Evolutionary conservation across 2,329 filamentous ascomycete species (phyloP).

Genomic region (Penicillium sp.): DNA sequence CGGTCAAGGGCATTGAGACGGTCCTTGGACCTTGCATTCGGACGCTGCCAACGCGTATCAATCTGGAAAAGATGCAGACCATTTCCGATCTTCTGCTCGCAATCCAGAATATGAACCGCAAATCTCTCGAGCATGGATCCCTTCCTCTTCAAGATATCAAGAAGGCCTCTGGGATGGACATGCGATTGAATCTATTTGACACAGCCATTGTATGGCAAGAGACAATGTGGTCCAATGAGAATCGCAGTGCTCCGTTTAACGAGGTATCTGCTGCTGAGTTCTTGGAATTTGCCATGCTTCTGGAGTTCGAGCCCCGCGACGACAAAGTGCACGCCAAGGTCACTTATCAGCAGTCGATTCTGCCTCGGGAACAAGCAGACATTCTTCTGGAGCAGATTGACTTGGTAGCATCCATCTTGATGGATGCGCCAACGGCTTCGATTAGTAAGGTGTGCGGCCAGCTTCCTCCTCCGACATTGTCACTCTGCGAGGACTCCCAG

Average conservation of each 20-base stretch:
- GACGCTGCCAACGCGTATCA: constrained; percentile 65
- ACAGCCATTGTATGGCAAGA: constrained; percentile 81
- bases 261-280: constrained; percentile 61
- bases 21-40: constrained; percentile 75
- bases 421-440: constrained; percentile 32
- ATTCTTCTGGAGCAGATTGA: constrained; percentile 59
- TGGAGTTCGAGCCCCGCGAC: constrained; percentile 65
- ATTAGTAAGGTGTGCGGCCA: constrained; percentile 29
- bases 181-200: constrained; percentile 60
- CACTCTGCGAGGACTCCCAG: constrained; percentile 46
- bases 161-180: constrained; percentile 50
- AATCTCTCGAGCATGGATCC: constrained; percentile 57
- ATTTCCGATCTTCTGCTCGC: constrained; percentile 57
- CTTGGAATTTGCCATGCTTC: constrained; percentile 67
- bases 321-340: constrained; percentile 47
- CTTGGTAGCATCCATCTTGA: constrained; percentile 44
- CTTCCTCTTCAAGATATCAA: constrained; percentile 66
- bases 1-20: constrained; percentile 62
- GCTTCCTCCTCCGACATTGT: constrained; percentile 38
- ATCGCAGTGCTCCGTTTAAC: constrained; percentile 41
- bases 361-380: constrained; percentile 53
- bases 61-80: constrained; percentile 49
- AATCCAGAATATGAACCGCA: constrained; percentile 61
- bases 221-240: constrained; percentile 46
- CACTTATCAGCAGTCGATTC: constrained; percentile 50